Base-by-base conservation (phyloP, 163 green algal genomes). In the Scenedesmus sp. region DNA sequence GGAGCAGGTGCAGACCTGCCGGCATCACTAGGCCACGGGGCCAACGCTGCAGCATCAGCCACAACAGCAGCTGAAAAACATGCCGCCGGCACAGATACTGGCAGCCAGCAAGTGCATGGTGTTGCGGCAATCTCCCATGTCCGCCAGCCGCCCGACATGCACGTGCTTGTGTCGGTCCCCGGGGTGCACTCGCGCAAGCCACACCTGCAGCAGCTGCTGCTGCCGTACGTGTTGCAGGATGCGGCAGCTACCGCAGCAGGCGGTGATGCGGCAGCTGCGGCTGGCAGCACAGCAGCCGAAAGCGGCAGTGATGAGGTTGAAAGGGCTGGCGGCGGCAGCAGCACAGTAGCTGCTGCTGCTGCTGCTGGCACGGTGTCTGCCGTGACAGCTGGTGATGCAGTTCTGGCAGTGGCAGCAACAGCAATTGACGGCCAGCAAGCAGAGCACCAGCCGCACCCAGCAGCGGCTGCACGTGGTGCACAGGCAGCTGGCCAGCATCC, bases 171-270 rank as follows among this genome's bases (percentile, higher is more conserved):
- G 0, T 91, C 94, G 26, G 87, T 96, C 20, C 95, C 96, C 43
- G 91, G 85, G 0, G 78, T 94, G 73, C 96, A 98, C 87, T 97
- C 95, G 24, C 81, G 96, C 18, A 98, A 98, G 90, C 96, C 96
- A 4, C 96, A 96, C 59, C 89, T 98, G 15, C 93, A 84, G 3
- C 70, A 82, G 1, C 89, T 97, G 84, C 88, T 97, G 59, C n/a
- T 86, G 44, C 86, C 76, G n/a, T 78, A 70, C 35, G 37, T 81
- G 18, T 35, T 26, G 16, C 83, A 59, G 35, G 9, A 18, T 24
- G 33, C 43, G 72, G 43, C 30, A 26, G 85, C 68, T 70, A 46
- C 61, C 70, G 83, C 68, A 70, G 44, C 30, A 40, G 18, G 81
- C n/a, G 15, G 24, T 3, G 80, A 24, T 4, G 12, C 35, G 3